Percentiles rank a stretch among this genome's conserved stretches.
phyloP scores from a whole-genome alignment of 2,329 filamentous ascomycete genomes.

The Cladosporium colombiae region DNA sequence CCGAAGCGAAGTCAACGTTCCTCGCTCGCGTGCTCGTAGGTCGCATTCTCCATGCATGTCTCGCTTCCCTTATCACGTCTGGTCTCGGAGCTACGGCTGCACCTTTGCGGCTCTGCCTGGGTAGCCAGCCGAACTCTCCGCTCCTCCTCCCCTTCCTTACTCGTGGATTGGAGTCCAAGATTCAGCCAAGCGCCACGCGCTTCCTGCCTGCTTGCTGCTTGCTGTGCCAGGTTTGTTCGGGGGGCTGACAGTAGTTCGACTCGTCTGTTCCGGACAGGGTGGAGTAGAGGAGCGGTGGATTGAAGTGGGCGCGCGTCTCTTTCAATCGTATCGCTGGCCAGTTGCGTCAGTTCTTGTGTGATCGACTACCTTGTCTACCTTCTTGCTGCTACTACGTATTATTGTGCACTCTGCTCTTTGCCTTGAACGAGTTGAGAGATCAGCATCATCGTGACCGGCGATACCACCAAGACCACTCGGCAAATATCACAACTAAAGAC shows the following conservation, averaged over 20 bases:
- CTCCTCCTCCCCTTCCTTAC: neutral
- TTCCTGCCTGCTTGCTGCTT: neutral
- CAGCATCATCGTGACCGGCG: neutral
- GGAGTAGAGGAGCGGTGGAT: neutral
- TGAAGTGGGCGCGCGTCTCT: neutral
- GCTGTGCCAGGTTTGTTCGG: slow-evolving; percentile 1
- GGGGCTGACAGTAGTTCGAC: neutral
- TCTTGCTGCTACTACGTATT: neutral
- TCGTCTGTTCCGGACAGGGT: neutral
- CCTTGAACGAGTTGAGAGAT: neutral
- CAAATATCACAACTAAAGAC: neutral
- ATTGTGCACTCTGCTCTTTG: neutral
- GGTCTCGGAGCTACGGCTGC: neutral
- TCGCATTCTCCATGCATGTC: neutral
- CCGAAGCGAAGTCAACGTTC: neutral
- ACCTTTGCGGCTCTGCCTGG: neutral
- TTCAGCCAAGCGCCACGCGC: slow-evolving; percentile 3
- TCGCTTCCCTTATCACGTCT: neutral
- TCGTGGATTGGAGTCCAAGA: neutral
- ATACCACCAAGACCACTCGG: neutral
- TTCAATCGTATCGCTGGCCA: neutral
- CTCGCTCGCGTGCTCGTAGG: neutral
- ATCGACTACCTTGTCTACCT: neutral
- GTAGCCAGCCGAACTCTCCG: neutral
- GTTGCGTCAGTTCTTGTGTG: neutral